Conservation (phyloP, 2,329 filamentous ascomycete species). For the Fusarium sp. region DNA sequence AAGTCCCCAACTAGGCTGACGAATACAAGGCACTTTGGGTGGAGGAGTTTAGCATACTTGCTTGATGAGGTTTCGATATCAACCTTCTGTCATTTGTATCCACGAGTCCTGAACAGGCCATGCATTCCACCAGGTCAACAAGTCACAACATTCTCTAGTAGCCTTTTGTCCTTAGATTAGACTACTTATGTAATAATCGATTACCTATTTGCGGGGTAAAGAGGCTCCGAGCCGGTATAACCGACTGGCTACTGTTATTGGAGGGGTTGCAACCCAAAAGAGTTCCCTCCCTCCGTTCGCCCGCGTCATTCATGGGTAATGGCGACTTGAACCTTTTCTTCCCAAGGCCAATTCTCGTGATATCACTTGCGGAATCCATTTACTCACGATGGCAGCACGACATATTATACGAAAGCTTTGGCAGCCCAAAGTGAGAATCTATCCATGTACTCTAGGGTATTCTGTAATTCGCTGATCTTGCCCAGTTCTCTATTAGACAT, state of each 20-base stretch:
- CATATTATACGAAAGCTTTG: not conserved
- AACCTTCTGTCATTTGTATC: too few species aligned
- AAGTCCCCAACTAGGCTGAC: too few species aligned
- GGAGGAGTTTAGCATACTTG: too few species aligned
- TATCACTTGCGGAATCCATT: not conserved
- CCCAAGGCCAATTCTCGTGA: rapidly evolving
- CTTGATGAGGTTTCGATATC: too few species aligned
- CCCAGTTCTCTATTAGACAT: not conserved
- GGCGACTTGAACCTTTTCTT: not conserved
- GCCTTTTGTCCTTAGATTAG: not conserved
- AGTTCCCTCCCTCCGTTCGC: too few species aligned
- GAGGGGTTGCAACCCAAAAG: too few species aligned
- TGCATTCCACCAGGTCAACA: too few species aligned
- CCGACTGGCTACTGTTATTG: not conserved
- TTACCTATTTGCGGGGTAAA: too few species aligned
- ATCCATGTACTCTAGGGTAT: rapidly evolving
- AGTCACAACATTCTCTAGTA: too few species aligned
- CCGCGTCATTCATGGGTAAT: not conserved
- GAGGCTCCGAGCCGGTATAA: not conserved
- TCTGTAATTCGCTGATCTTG: not conserved
- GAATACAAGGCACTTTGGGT: too few species aligned
- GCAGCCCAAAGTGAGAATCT: not conserved
- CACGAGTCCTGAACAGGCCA: too few species aligned
- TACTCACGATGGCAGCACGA: not conserved
- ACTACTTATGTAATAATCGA: not conserved